A percentile compares a stretch with the other conserved stretches of the same genome.
phyloP scores from a whole-genome alignment of 2,329 filamentous ascomycete species.

The Dothideomycetidae sp. region DNA sequence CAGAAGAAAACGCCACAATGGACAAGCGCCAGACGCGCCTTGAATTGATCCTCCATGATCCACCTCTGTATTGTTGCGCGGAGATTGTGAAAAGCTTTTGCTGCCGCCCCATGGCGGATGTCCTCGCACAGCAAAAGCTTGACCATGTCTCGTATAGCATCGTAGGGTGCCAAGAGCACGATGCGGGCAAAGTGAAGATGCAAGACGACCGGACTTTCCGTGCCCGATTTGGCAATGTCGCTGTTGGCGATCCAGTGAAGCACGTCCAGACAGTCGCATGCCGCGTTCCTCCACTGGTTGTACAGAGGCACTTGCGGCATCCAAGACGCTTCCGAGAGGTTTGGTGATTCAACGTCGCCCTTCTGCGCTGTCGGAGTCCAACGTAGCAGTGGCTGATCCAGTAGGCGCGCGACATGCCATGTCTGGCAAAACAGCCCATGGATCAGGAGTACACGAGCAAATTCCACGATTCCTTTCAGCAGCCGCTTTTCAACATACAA shows the following conservation, averaged over 20 bases:
- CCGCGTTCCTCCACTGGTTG: conserved; percentile 34
- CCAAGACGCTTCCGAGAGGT: conserved; percentile 21
- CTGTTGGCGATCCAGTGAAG: conserved; percentile 46
- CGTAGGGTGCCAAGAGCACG: conserved; percentile 35
- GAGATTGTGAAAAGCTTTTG: neutral
- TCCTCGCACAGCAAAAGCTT: conserved; percentile 6
- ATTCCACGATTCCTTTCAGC: conserved; percentile 31
- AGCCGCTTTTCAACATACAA: conserved; percentile 37
- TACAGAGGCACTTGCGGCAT: conserved; percentile 34
- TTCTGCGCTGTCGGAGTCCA: conserved; percentile 17
- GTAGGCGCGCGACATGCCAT: conserved; percentile 35
- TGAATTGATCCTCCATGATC: conserved; percentile 39
- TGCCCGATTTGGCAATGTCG: conserved; percentile 34
- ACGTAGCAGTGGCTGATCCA: conserved; percentile 29
- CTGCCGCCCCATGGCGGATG: neutral
- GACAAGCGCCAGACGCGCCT: conserved; percentile 38
- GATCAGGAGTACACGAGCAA: conserved; percentile 34
- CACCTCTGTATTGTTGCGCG: conserved; percentile 29
- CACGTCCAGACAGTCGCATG: conserved; percentile 38
- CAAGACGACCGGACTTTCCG: conserved; percentile 40
- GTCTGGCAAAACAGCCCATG: conserved; percentile 36
- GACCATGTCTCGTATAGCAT: conserved; percentile 31
- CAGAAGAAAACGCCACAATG: conserved; percentile 39
- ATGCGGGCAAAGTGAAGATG: conserved; percentile 42
- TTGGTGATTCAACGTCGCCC: neutral